Conservation (phyloP, 2,329 filamentous ascomycete genomes). For the Dothideomycetidae sp. region DNA sequence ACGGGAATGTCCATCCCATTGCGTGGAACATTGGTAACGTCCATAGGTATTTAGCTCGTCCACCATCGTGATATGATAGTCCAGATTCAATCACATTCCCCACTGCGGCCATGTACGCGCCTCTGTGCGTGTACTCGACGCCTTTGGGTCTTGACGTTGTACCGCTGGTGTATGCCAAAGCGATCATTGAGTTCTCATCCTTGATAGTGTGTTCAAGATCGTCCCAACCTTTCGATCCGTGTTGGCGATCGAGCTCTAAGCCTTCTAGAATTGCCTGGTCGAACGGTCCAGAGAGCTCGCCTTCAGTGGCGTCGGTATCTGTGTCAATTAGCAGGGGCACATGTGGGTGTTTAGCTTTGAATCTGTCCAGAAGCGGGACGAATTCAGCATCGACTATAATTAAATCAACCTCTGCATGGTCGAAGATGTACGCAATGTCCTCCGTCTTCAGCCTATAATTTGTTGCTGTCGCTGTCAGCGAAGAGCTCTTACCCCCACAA, state of each 20-base stretch:
- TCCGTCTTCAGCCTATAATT: slow-evolving; percentile 67
- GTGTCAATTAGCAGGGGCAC: slow-evolving; percentile 67
- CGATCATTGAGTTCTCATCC: slow-evolving; percentile 68
- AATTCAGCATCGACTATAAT: slow-evolving; percentile 84
- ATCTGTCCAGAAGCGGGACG: slow-evolving; percentile 52
- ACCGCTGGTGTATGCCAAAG: slow-evolving; percentile 85
- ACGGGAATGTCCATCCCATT: slow-evolving; percentile 34
- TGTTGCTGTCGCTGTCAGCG: slow-evolving; percentile 29
- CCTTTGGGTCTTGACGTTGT: slow-evolving; percentile 88
- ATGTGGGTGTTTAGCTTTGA: slow-evolving; percentile 43
- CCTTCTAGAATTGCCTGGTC: slow-evolving; percentile 75
- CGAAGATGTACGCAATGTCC: slow-evolving; percentile 83
- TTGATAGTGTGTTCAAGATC: slow-evolving; percentile 55
- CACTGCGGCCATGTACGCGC: slow-evolving; percentile 70
- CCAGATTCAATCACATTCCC: slow-evolving; percentile 82
- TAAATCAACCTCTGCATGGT: slow-evolving; percentile 69
- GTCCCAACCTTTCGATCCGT: slow-evolving; percentile 58
- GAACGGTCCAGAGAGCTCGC: slow-evolving; percentile 62
- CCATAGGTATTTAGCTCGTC: slow-evolving; percentile 57
- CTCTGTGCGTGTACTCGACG: slow-evolving; percentile 80
- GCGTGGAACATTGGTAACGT: slow-evolving; percentile 77
- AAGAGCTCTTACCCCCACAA: background rate
- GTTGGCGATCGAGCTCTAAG: slow-evolving; percentile 52
- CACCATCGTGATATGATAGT: slow-evolving; percentile 50
- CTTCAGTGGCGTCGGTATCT: slow-evolving; percentile 66